Base-by-base conservation (phyloP, 805 yeast species). In the Teunomyces cretensis region DNA sequence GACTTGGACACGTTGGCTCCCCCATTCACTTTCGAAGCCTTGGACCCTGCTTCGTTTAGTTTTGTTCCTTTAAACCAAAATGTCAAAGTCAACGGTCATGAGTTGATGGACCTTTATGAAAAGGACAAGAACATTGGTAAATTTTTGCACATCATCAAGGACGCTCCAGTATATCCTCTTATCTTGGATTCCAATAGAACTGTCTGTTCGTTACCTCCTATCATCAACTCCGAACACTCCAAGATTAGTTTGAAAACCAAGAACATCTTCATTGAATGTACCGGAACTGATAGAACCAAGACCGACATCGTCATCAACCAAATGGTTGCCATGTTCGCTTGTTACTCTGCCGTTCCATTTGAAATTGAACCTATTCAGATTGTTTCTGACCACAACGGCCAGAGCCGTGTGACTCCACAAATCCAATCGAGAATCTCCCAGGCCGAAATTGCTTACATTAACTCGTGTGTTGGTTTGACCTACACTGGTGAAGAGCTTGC, bases 221-320 rank as follows among this genome's bases (percentile, higher is more conserved):
- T 94, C 62, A 95, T 94, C 74, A 94, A 94, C 74, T 86, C 96
- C 31, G 85, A 94, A 61, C 87, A 78, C 62, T 84, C 96, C 42
- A 95, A 95, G 72, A 88, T 94, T 58, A 75, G 94, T 14, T 68
- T 90, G 52, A 76, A 88, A 46, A 92, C 99, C 50, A 83, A 72
- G 55, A 91, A 94, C 60, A 87, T 95, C 49, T 89, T 92, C 66
- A 83, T 94, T 57, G 99, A 94, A 54, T 80, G 89, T 47, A 92
- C 98, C 13, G 99, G 96, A 53, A 88, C 96, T 42, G 99, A 94
- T 65, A 86, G 71, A 65, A 92, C 99, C 50, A 95, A 95, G 70
- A 86, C 90, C 41, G 97, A 89, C 61, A 78, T 94, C 61, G 99
- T 94, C 47, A 80, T 94, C 50, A 86, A 91, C 68, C 95, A 86